Evolutionary conservation across 345 rosid genomes (phyloP).

Genomic region (Brassica rapa): DNA sequence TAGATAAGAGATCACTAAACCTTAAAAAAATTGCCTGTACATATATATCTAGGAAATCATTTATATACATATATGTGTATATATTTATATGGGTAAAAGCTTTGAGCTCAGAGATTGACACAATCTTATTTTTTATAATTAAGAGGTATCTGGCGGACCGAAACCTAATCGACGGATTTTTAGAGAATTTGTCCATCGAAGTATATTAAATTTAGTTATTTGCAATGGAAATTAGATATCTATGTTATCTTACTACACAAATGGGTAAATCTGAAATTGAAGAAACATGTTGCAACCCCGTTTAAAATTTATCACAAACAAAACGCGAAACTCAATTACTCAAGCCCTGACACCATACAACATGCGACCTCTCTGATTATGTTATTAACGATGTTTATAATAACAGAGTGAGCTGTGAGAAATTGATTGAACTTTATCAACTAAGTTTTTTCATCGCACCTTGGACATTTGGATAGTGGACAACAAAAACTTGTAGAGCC

Average conservation of each 20-base stretch:
- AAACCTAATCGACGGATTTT: too few species aligned
- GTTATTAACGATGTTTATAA: background rate
- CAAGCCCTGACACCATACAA: background rate
- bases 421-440: background rate
- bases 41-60: slow-evolving; percentile 4
- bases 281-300: background rate
- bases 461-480: too few species aligned
- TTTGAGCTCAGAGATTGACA: background rate
- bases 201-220: too few species aligned
- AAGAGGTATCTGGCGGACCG: too few species aligned
- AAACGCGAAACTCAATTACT: background rate
- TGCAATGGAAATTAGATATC: too few species aligned
- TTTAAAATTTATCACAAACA: background rate
- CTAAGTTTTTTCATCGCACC: background rate
- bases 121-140: background rate
- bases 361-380: background rate
- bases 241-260: too few species aligned
- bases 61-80: background rate
- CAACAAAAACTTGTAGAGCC: too few species aligned
- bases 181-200: too few species aligned
- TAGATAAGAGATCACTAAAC: slow-evolving; percentile 16
- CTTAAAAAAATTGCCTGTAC: background rate
- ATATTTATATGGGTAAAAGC: background rate
- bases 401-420: background rate
- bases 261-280: too few species aligned